phyloP scores from a whole-genome alignment of 2,329 filamentous ascomycete genomes.

The Elsinoe ampelina region DNA sequence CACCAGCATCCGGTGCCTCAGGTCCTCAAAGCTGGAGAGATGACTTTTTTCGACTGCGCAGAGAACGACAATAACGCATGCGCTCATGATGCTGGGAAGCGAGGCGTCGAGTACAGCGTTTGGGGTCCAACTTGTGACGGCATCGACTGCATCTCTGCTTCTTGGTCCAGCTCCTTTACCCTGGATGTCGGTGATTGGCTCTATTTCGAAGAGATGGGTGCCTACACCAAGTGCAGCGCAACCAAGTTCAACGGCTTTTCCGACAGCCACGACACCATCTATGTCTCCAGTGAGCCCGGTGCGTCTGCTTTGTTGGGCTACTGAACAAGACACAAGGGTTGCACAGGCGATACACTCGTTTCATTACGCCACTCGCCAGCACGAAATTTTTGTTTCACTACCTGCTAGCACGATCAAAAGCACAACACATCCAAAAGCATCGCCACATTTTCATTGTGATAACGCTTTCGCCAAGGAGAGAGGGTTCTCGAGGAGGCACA shows the following conservation, averaged over 20 bases:
- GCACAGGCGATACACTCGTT: no score
- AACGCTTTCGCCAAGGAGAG: no score
- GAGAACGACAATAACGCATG: slow-evolving; percentile 38
- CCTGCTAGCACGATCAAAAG: no score
- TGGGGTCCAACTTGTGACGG: slow-evolving; percentile 98
- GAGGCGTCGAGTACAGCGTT: slow-evolving; percentile 73
- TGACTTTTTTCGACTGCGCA: slow-evolving; percentile 38
- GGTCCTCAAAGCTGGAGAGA: slow-evolving; percentile 57
- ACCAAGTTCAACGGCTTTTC: slow-evolving; percentile 97
- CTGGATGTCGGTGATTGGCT: slow-evolving; percentile 95
- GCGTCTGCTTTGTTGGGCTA: slow-evolving; percentile 60
- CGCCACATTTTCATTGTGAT: no score
- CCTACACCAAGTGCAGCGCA: slow-evolving; percentile 96
- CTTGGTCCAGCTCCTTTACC: slow-evolving; percentile 64
- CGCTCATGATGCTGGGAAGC: slow-evolving; percentile 22
- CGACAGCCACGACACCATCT: slow-evolving; percentile 84
- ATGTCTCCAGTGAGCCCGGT: slow-evolving; percentile 87
- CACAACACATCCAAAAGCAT: no score
- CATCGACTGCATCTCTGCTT: slow-evolving; percentile 86
- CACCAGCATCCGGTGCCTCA: slow-evolving; percentile 86
- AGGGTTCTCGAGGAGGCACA: no score
- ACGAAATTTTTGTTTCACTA: no score
- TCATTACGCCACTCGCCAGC: no score
- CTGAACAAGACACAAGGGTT: background rate
- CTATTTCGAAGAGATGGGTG: slow-evolving; percentile 98